phyloP scores from a whole-genome alignment of 768 basidiomycete species.

The Lactifluus hygrophoroides region DNA sequence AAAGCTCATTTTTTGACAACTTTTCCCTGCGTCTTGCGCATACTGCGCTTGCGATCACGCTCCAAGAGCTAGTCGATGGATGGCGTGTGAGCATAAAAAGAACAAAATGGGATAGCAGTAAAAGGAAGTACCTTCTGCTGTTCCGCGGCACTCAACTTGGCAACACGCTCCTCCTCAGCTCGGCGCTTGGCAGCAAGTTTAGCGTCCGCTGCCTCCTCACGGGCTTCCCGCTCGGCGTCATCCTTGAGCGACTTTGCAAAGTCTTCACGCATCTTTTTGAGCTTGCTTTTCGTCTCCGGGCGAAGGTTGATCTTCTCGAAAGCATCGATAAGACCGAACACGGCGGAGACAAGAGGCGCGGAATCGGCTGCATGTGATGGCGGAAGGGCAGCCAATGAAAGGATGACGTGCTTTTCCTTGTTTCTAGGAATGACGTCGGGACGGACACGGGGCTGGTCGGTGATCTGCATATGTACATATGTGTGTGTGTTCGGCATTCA shows the following conservation, averaged over 20 bases:
- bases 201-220: slow-evolving; percentile 63
- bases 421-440: slow-evolving; percentile 43
- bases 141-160: slow-evolving; percentile 67
- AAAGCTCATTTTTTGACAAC: slow-evolving; percentile 37
- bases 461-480: slow-evolving; percentile 39
- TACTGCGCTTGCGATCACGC: slow-evolving; percentile 63
- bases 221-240: slow-evolving; percentile 57
- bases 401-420: slow-evolving; percentile 65
- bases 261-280: slow-evolving; percentile 65
- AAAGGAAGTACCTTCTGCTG: slow-evolving; percentile 61
- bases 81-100: not conserved
- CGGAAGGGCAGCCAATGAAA: slow-evolving; percentile 53
- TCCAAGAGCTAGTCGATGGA: slow-evolving; percentile 44
- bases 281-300: slow-evolving; percentile 75
- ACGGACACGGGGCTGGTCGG: slow-evolving; percentile 75
- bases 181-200: slow-evolving; percentile 65
- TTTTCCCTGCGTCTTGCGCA: slow-evolving; percentile 67
- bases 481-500: not conserved
- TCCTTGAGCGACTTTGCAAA: slow-evolving; percentile 60
- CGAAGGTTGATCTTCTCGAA: slow-evolving; percentile 47
- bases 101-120: slow-evolving; percentile 5
- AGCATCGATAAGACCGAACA: slow-evolving; percentile 71
- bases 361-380: slow-evolving; percentile 41
- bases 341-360: slow-evolving; percentile 49
- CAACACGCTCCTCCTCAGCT: slow-evolving; percentile 63